Conservation (phyloP, 169 alveolate genomes). For the Cystoisospora suis region DNA sequence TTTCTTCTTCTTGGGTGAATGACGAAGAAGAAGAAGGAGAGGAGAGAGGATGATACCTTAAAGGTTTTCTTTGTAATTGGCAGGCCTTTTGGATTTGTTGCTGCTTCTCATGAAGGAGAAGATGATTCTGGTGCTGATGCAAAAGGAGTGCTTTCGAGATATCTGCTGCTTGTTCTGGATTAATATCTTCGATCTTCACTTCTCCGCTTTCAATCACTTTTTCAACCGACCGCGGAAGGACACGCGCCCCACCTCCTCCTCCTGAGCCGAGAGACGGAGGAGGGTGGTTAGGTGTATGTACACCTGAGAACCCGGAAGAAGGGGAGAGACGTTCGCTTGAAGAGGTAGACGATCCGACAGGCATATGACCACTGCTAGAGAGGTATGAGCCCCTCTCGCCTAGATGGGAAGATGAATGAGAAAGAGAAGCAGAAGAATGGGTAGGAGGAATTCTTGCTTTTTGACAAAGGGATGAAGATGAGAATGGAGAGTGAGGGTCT, state of each 20-base stretch:
- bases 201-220: conserved; percentile 25
- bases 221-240: conserved; percentile 15
- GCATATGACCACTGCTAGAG: no score
- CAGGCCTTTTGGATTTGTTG: no score
- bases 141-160: conserved; percentile 8
- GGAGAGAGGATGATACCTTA: conserved; percentile 1
- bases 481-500: background rate
- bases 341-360: background rate
- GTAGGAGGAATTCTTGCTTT: background rate
- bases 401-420: background rate
- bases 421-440: background rate
- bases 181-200: background rate
- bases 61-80: background rate
- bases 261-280: background rate
- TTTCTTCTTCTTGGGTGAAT: no score
- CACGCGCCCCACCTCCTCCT: background rate
- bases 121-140: background rate
- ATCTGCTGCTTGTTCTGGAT: conserved; percentile 33
- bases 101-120: background rate
- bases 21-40: no score
- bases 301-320: background rate
- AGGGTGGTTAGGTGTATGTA: no score
- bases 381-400: background rate
- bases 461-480: background rate
- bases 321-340: background rate